Evolutionary conservation across 2,329 filamentous ascomycete species (phyloP).

Genomic region (Tolypocladium amazonense): DNA sequence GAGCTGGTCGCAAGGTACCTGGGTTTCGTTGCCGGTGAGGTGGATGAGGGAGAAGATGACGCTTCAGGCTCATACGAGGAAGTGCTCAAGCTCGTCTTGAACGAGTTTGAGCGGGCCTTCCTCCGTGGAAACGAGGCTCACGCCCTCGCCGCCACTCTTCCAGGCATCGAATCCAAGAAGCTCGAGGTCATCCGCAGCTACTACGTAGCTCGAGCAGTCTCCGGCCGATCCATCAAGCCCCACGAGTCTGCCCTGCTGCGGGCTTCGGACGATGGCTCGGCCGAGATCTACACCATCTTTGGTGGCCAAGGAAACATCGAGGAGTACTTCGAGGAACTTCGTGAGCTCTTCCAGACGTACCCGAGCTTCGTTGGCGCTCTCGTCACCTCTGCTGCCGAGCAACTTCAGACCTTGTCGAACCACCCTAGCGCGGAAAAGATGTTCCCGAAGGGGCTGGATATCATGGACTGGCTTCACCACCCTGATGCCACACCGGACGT

Average conservation of each 20-base stretch:
- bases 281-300: conserved; percentile 86
- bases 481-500: conserved; percentile 83
- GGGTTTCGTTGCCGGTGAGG: conserved; percentile 77
- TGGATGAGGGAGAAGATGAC: conserved; percentile 88
- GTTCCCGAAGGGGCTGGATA: conserved; percentile 92
- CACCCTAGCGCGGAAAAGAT: conserved; percentile 87
- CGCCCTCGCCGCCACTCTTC: conserved; percentile 72
- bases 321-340: conserved; percentile 97
- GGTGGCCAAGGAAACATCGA: conserved; percentile 98
- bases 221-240: conserved; percentile 76
- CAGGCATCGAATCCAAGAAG: conserved; percentile 90
- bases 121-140: conserved; percentile 95
- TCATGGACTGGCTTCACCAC: conserved; percentile 87
- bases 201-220: conserved; percentile 76
- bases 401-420: conserved; percentile 75
- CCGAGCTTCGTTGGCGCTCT: conserved; percentile 83
- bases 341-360: conserved; percentile 85
- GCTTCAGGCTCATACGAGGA: conserved; percentile 81
- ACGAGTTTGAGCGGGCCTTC: conserved; percentile 94
- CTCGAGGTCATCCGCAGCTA: conserved; percentile 81
- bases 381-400: conserved; percentile 68
- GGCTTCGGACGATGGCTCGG: conserved; percentile 73
- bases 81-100: conserved; percentile 82
- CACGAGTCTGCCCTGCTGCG: conserved; percentile 90
- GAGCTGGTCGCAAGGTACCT: conserved; percentile 93